Evolutionary conservation across 2,329 filamentous ascomycete genomes (phyloP).

Genomic region (Penicillium sp.): DNA sequence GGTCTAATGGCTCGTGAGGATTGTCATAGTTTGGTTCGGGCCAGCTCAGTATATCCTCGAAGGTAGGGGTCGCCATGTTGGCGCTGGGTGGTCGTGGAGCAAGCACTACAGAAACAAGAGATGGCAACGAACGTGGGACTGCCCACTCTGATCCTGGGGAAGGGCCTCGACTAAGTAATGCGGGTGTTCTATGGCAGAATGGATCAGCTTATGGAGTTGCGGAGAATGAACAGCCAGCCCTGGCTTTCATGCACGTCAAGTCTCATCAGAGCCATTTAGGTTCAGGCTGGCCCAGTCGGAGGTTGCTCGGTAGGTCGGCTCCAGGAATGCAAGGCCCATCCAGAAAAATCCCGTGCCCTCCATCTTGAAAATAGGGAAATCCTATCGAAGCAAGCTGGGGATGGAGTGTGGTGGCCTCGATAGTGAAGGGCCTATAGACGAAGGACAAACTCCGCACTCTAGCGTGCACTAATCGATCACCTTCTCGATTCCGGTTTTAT

Average conservation of each 20-base stretch:
- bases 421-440: background rate
- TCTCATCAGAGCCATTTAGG: background rate
- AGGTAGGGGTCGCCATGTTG: slow-evolving; percentile 7
- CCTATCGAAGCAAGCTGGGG: background rate
- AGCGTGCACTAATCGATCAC: background rate
- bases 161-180: background rate
- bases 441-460: background rate
- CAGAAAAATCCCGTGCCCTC: background rate
- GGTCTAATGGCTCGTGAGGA: slow-evolving; percentile 5
- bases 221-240: background rate
- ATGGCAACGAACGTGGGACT: background rate
- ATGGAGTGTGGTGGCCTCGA: background rate
- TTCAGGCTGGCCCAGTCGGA: background rate
- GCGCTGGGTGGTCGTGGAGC: background rate
- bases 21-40: slow-evolving; percentile 6
- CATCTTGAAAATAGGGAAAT: background rate
- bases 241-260: background rate
- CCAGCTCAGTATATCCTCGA: slow-evolving; percentile 4
- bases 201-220: background rate
- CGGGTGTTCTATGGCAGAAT: background rate
- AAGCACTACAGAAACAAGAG: background rate
- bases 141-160: background rate
- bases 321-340: background rate
- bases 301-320: background rate
- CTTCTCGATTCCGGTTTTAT: background rate